Percentiles rank a stretch among this genome's conserved stretches.
Conservation (phyloP, 495 filamentous ascomycete genomes). For the Entonaema liquescens region DNA sequence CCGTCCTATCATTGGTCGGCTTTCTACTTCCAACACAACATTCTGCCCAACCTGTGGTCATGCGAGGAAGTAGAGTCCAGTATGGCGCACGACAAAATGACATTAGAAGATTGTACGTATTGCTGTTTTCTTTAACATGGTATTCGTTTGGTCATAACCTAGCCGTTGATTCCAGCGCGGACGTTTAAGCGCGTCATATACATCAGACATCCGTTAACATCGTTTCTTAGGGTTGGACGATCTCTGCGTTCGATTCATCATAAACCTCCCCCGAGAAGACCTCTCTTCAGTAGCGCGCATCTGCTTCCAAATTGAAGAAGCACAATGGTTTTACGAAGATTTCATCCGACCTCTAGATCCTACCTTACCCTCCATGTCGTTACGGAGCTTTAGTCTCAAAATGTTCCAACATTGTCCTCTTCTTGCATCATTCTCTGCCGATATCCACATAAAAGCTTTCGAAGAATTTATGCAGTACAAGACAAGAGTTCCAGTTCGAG, state of each 20-base stretch:
- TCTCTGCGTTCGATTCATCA: constrained; percentile 92
- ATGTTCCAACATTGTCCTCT: constrained; percentile 95
- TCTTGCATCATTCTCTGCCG: constrained; percentile 78
- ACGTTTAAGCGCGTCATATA: constrained; percentile 8
- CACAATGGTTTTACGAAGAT: constrained; percentile 99
- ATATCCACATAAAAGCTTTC: constrained; percentile 81
- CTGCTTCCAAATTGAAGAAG: constrained; percentile 98
- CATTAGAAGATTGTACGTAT: constrained; percentile 84
- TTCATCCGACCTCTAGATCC: constrained; percentile 94
- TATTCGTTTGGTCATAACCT: not conserved
- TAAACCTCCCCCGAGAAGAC: constrained; percentile 92
- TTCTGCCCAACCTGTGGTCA: constrained; percentile 47
- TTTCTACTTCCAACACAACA: constrained; percentile 11
- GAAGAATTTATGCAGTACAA: constrained; percentile 93
- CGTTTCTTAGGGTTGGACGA: constrained; percentile 83
- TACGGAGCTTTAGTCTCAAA: constrained; percentile 81
- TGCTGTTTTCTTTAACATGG: not conserved
- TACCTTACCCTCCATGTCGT: constrained; percentile 79
- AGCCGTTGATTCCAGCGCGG: constrained; percentile 13
- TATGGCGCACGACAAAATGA: constrained; percentile 84
- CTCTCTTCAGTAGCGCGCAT: constrained; percentile 89
- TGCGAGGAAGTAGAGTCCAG: constrained; percentile 57
- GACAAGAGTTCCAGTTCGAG: constrained; percentile 89
- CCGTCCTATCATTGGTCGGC: constrained; percentile 17
- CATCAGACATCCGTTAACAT: constrained; percentile 39